phyloP scores from a whole-genome alignment of 2,329 filamentous ascomycete genomes.

The Leptoxyphium fumago region DNA sequence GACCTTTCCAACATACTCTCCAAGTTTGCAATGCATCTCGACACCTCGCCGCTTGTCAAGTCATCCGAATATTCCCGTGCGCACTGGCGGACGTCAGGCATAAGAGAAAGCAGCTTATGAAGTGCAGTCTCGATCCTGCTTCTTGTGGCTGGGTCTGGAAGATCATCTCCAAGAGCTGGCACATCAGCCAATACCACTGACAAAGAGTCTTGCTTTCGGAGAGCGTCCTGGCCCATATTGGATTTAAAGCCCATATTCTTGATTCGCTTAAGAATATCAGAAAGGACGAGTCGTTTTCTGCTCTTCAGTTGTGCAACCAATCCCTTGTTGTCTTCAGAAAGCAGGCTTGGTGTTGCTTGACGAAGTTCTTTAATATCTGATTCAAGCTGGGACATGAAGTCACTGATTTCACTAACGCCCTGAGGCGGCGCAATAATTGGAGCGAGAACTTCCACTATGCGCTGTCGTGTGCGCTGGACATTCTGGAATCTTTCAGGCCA shows the following conservation, averaged over 20 bases:
- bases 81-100: conserved; percentile 51
- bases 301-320: conserved; percentile 78
- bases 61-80: conserved; percentile 69
- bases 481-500: conserved; percentile 56
- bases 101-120: conserved; percentile 62
- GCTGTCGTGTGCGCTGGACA: conserved; percentile 50
- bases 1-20: conserved; percentile 58
- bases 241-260: conserved; percentile 80
- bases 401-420: conserved; percentile 36
- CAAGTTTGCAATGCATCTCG: conserved; percentile 67
- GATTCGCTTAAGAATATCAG: conserved; percentile 70
- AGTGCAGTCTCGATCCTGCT: conserved; percentile 53
- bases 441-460: conserved; percentile 40
- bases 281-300: conserved; percentile 77
- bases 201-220: conserved; percentile 59
- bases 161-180: conserved; percentile 17
- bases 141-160: conserved; percentile 2
- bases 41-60: conserved; percentile 64
- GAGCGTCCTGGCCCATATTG: conserved; percentile 60
- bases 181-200: conserved; percentile 51
- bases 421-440: conserved; percentile 1
- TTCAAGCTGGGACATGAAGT: conserved; percentile 55
- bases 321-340: conserved; percentile 78
- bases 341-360: conserved; percentile 64
- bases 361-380: conserved; percentile 58